Percentiles rank a stretch among this genome's conserved stretches.
Evolutionary conservation across 495 filamentous ascomycete species (phyloP).

Genomic region (Penicillium riverlandense): DNA sequence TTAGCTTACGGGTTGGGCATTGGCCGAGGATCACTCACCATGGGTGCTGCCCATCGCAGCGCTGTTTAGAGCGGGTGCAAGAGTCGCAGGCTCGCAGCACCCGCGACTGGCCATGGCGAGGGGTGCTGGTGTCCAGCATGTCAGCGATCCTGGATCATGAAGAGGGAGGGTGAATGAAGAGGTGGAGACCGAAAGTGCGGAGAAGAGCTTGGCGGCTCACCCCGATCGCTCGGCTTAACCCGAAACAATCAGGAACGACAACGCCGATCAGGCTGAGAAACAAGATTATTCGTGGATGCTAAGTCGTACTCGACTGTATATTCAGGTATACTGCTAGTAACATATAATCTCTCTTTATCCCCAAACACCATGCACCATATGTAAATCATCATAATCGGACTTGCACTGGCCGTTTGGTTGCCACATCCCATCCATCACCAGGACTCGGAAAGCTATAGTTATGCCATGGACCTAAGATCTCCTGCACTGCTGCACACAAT

Average conservation of each 20-base stretch:
- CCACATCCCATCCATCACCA: constrained; percentile 12
- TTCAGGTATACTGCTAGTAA: no score
- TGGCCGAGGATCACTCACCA: constrained; percentile 2
- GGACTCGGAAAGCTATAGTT: constrained; percentile 14
- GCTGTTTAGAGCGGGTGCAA: constrained; percentile 10
- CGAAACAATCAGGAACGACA: no score
- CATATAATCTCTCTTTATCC: no score
- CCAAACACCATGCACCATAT: no score
- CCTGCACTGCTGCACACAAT: constrained; percentile 2
- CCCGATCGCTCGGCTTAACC: no score
- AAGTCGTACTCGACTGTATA: no score
- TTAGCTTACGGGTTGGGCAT: neutral
- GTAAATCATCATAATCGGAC: constrained; percentile 1
- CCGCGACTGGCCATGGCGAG: constrained; percentile 3
- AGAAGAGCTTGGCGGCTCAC: neutral
- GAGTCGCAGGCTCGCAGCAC: constrained; percentile 11
- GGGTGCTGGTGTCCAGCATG: neutral
- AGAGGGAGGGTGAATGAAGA: neutral
- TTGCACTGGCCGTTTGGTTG: constrained; percentile 1
- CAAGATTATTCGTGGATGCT: no score
- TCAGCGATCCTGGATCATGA: neutral
- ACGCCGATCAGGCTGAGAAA: no score
- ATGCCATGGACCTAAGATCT: constrained; percentile 8
- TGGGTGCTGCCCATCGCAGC: constrained; percentile 12
- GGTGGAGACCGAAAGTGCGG: constrained; percentile 7